Evolutionary conservation across 2,329 filamentous ascomycete species (phyloP).

Genomic region (Calonectria ilicicola): DNA sequence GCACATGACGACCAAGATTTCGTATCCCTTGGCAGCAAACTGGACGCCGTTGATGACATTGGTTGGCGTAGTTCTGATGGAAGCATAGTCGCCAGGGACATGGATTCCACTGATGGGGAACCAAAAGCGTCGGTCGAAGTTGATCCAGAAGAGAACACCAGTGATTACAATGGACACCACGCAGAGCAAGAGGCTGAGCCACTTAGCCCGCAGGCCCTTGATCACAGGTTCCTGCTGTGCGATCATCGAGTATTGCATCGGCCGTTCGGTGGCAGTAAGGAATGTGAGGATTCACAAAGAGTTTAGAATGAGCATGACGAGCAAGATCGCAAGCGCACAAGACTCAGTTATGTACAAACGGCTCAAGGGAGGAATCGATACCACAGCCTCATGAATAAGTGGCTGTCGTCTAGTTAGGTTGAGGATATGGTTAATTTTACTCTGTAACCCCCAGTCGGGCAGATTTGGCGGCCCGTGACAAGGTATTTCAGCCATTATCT

Average conservation of each 20-base stretch:
- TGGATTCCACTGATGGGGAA: background rate
- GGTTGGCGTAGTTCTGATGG: background rate
- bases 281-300: background rate
- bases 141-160: background rate
- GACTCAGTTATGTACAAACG: background rate
- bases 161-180: background rate
- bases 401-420: background rate
- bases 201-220: background rate
- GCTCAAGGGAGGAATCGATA: background rate
- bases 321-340: background rate
- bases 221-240: background rate
- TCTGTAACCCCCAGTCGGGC: background rate
- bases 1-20: background rate
- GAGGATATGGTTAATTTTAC: background rate
- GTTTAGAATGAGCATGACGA: background rate
- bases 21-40: background rate
- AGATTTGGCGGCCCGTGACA: background rate
- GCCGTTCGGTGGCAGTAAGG: background rate
- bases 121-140: background rate
- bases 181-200: background rate
- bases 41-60: background rate
- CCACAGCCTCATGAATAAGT: background rate
- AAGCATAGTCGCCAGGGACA: background rate
- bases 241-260: background rate
- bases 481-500: background rate